Percentiles rank a stretch among this genome's conserved stretches.
These are phyloP conservation scores for Gynostemma pentaphyllum DNA, from an alignment of 306 rosid genomes.

Conservation along the genomic window DNA sequence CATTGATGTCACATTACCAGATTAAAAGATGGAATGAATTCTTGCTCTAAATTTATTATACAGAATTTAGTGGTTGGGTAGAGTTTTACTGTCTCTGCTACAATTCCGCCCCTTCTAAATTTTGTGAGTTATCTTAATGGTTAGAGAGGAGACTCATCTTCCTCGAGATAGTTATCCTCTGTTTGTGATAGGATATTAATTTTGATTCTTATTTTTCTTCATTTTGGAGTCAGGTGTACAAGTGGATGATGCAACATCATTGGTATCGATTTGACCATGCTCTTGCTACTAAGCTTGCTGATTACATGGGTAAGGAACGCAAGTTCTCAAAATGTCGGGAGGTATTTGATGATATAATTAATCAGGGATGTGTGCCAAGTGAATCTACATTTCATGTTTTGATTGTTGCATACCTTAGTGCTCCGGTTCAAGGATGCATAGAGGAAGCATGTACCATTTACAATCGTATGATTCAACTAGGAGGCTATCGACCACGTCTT, in stretches of 20 bases:
- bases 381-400: conserved; percentile 89
- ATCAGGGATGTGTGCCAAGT: conserved; percentile 84
- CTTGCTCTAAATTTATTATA: no score
- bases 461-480: conserved; percentile 89
- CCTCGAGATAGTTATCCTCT: no score
- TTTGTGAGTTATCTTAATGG: no score
- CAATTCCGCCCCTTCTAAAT: no score
- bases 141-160: no score
- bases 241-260: conserved; percentile 83
- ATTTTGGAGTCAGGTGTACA: conserved; percentile 53
- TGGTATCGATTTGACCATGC: conserved; percentile 84
- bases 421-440: conserved; percentile 64
- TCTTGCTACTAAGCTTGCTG: conserved; percentile 79
- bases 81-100: no score
- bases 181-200: not conserved
- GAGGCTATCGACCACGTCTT: conserved; percentile 83
- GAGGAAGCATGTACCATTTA: conserved; percentile 79
- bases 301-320: conserved; percentile 82
- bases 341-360: conserved; percentile 72
- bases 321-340: conserved; percentile 88
- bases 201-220: not conserved
- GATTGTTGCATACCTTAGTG: conserved; percentile 80
- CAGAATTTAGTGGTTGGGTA: no score
- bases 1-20: no score
- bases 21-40: no score